Evolutionary conservation across 306 rosid species (phyloP), one percentile per base, ranked within the genome.

Genomic region (Lathyrus aphaca): DNA sequence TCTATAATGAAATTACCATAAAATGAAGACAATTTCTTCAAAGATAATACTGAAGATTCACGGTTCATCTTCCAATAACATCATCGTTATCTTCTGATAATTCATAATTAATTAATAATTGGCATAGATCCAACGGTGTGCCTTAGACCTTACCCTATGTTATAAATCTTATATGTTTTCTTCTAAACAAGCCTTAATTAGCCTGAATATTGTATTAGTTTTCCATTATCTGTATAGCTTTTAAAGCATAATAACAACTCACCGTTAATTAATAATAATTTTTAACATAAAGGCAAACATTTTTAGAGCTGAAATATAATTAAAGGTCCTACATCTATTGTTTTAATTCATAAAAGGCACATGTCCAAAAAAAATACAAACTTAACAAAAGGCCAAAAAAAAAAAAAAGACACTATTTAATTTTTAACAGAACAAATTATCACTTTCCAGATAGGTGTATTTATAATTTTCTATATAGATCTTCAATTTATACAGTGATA

Each of bases 401-500:
- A 12, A 4, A 10, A 10, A 43, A 12, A 43, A 1, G 13, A 46
- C 10, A 15, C 53, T 15, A 45, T 45, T 35, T 35, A n/a, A 46
- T 46, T 46, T 21, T 54, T 42, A 50, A 61, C 2, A 49, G 25
- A 68, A 45, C 13, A 55, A 69, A 74, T 68, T 79, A 44, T 15
- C 42, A 68, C 73, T 54, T 74, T 79, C 55, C 50, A 38, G 15
- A 12, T 21, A 39, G 37, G 17, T 25, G 29, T 18, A 43, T 35
- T 11, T 46, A n/a, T 46, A 46, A 46, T 35, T 35, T 51, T 9
- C 45, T 6, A 44, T 43, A 25, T 49, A 59, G 18, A 43, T 67
- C 72, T 63, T 27, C 49, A 54, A 39, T 74, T 23, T 23, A 54
- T 29, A 43, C 46, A 23, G 39, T 39, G 45, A 59, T n/a, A 48